Evolutionary conservation across 352 stramenopile genomes (phyloP).

Genomic region (Vaucheria bursata): DNA sequence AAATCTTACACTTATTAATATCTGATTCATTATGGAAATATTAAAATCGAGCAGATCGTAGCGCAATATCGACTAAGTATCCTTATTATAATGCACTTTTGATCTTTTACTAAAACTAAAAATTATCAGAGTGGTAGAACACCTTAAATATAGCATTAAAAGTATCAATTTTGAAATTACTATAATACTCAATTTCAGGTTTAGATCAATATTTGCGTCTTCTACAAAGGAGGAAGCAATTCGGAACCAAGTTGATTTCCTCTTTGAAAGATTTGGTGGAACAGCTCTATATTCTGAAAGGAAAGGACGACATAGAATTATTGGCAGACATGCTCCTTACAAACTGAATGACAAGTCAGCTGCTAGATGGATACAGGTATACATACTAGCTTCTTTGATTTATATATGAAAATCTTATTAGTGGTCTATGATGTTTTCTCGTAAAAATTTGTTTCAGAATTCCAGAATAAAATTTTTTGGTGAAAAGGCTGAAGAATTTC

Average conservation of each 20-base stretch:
- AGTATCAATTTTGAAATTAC: neutral
- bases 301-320: conserved; percentile 38
- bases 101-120: neutral
- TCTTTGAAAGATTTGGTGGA: conserved; percentile 37
- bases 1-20: neutral
- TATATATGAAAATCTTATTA: neutral
- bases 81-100: neutral
- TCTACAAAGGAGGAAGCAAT: conserved; percentile 43
- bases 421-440: neutral
- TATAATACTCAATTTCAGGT: neutral
- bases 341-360: conserved; percentile 33
- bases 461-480: neutral
- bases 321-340: conserved; percentile 33
- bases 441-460: neutral
- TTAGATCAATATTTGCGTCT: conserved; percentile 44
- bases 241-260: conserved; percentile 42
- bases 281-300: conserved; percentile 28
- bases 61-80: neutral
- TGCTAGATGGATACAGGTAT: conserved; percentile 38
- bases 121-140: neutral
- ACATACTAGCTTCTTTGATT: neutral
- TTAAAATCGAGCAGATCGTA: neutral
- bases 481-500: neutral
- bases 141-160: neutral
- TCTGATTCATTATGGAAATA: neutral